phyloP scores from a whole-genome alignment of 176 grass and related monocot species.

The Lolium perenne region DNA sequence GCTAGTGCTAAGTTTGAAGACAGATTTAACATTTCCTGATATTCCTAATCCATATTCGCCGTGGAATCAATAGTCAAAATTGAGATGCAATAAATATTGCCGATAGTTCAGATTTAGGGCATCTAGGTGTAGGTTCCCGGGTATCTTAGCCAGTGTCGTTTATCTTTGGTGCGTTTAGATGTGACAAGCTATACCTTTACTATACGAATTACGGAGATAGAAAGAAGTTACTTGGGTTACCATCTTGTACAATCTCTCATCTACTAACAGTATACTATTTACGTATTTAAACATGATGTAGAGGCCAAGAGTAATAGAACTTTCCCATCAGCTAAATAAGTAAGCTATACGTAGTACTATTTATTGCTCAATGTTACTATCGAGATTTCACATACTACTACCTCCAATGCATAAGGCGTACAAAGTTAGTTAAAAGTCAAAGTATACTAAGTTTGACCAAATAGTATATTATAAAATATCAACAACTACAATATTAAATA shows the following conservation, averaged over 20 bases:
- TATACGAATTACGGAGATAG: neutral
- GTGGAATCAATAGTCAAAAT: neutral
- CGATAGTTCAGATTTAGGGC: conserved; percentile 25
- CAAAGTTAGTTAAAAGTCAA: no score
- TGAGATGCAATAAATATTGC: conserved; percentile 9
- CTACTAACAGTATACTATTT: neutral
- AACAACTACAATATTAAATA: no score
- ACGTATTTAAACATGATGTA: neutral
- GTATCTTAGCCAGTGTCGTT: conserved; percentile 1
- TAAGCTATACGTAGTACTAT: no score
- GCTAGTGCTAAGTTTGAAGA: conserved; percentile 7
- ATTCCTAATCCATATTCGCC: conserved; percentile 23
- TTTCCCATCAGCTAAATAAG: no score
- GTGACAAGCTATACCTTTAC: neutral
- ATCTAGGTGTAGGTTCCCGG: neutral
- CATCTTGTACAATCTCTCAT: neutral
- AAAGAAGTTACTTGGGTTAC: neutral
- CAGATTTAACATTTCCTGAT: neutral
- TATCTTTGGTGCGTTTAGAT: conserved; percentile 23
- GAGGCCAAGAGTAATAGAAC: no score
- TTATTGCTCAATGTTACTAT: no score
- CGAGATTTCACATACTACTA: no score
- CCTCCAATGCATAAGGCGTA: no score
- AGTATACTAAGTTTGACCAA: no score
- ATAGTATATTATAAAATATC: no score